Evolutionary conservation across 371 early-diverging fungal species (phyloP), one percentile per base, ranked within the genome.

Genomic region (Antonospora locustae): DNA sequence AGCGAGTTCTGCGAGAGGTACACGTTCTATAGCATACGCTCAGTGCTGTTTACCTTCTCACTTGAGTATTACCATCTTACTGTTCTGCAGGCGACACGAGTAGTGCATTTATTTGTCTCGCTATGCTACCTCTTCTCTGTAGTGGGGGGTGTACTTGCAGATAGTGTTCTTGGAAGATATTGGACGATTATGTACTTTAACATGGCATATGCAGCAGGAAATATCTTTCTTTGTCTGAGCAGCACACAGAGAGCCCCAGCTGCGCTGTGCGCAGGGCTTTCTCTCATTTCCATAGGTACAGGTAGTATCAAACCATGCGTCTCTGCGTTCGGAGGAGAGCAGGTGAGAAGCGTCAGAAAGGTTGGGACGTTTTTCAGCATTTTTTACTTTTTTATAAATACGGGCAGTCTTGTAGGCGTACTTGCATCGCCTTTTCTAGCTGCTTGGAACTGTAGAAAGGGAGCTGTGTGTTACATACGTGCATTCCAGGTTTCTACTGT

Each of bases 281-380:
- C 80, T 49, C 71, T 87, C 48, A 82, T 87, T 44, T 81, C 84
- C 29, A 70, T 83, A 43, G 85, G 86, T 53, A 84, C 87, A 2
- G 88, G 88, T 37, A 85, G 87, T 50, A 87, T 88, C 69, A 87
- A 87, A 70, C 75, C 82, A 36, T 79, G 79, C 66, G 79, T 83
- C 41, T 77, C 80, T 19, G 57, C 83, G 2, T 77, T 82, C 56
- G 79, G 80, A 9, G 85, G 82, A 20, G 82, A 82, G 58, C 82
- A 83, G 71, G 64, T 78, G 50, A 70, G 76, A 14, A 40, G 43
- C 4, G 70, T 37, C 28, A 50, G 70, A 16, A 22, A 20, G 7
- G 20, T 66, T 32, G 59, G 64, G 25, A 37, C 34, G 3, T 79
- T 78, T 41, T 81, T 81, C 71, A 74, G 75, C 46, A 76, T 76